A percentile compares a stretch with the other conserved stretches of the same genome.
These are phyloP conservation scores for Chenopodium suecicum DNA, from an alignment of 148 eudicot genomes.

Conservation along the genomic window DNA sequence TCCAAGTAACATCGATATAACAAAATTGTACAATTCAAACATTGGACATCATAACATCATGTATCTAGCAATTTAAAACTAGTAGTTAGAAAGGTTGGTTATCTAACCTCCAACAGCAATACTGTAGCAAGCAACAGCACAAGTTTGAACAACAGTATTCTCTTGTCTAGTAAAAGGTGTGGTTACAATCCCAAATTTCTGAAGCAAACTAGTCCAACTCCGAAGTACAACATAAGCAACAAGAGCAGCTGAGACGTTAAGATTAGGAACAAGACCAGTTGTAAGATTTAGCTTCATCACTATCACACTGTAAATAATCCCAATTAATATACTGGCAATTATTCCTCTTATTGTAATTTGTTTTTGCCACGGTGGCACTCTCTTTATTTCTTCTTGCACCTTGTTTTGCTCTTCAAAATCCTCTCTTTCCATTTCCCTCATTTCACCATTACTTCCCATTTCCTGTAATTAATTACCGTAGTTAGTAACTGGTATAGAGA, in stretches of 20 bases:
- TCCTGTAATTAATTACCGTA: background rate
- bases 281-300: conserved; percentile 76
- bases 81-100: background rate
- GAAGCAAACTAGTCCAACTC: conserved; percentile 61
- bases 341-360: conserved; percentile 69
- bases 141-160: conserved; percentile 78
- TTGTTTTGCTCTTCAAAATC: conserved; percentile 17
- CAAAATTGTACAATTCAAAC: background rate
- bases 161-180: conserved; percentile 76
- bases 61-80: too few species aligned
- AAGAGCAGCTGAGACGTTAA: conserved; percentile 83
- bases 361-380: conserved; percentile 57
- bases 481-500: background rate
- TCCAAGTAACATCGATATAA: background rate
- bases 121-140: conserved; percentile 88
- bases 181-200: conserved; percentile 46
- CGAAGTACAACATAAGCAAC: conserved; percentile 57
- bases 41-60: background rate
- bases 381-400: conserved; percentile 38
- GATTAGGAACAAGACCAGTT: conserved; percentile 72
- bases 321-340: conserved; percentile 56
- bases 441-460: conserved; percentile 14
- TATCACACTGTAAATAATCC: conserved; percentile 67
- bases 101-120: conserved; percentile 71
- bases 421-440: conserved; percentile 28